phyloP scores from a whole-genome alignment of 345 rosid species.

The Gossypium stocksii region DNA sequence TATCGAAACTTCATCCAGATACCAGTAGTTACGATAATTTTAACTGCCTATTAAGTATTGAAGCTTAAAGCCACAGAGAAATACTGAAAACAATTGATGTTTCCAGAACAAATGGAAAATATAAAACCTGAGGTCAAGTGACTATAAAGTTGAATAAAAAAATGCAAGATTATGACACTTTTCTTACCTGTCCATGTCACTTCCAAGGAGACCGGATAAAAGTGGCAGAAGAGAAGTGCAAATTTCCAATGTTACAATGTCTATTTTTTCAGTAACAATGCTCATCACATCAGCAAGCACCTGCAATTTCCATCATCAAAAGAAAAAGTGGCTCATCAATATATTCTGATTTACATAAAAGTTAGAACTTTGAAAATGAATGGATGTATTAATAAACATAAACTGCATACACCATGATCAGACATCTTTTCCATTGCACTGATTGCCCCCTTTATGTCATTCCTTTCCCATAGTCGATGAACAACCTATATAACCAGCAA shows the following conservation, averaged over 20 bases:
- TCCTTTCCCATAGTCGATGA: constrained; percentile 83
- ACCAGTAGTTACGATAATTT: neutral
- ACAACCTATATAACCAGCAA: constrained; percentile 54
- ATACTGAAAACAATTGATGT: neutral
- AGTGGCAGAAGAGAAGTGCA: constrained; percentile 87
- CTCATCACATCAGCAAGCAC: constrained; percentile 77
- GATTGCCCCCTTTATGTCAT: constrained; percentile 70
- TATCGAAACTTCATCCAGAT: neutral
- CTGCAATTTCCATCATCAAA: constrained; percentile 38
- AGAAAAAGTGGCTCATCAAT: constrained; percentile 1
- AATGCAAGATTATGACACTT: constrained; percentile 3
- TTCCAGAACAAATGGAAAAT: neutral
- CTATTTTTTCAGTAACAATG: constrained; percentile 59
- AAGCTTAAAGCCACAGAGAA: neutral
- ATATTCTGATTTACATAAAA: neutral
- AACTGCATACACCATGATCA: constrained; percentile 66
- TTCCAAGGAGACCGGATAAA: constrained; percentile 65
- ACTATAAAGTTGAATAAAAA: neutral
- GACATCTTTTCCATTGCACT: constrained; percentile 89
- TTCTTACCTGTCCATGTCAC: constrained; percentile 79
- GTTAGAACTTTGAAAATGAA: neutral
- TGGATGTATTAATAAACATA: constrained; percentile 4
- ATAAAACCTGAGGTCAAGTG: neutral
- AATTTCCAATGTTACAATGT: constrained; percentile 67
- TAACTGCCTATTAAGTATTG: neutral